Base-by-base conservation (phyloP, 148 eudicot species). In the Amaranthus hypochondriacus region DNA sequence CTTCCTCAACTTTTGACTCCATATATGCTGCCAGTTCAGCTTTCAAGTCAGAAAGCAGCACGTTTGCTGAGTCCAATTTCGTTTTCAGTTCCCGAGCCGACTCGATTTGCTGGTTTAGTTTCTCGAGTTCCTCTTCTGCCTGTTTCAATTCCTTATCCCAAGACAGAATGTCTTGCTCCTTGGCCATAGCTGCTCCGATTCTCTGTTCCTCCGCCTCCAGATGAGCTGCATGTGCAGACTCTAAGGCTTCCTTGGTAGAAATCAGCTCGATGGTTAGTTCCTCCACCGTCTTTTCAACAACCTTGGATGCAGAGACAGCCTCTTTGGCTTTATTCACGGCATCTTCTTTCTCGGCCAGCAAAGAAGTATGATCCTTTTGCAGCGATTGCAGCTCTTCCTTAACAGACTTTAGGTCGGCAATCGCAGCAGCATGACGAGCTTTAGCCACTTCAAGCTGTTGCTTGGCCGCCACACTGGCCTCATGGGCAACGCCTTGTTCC, bases 191-290 rank as follows among this genome's bases (percentile, higher is more conserved):
- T 9, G 96, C 97, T 77, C 96, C 99, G 72, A 92, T 86, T 62
- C 96, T 83, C 15, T 90, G 97, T 43, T 95, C 99, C 86, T 95
- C 99, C 0, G 91, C 99, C 86, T 95, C 99, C 48, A 95, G 51
- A 84, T 92, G 97, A 8, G 91, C 88, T 52, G 94, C 90, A 64
- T 95, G 99, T 8, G 96, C 92, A 44, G 93, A 90, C 66, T 95
- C 99, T 64, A 95, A 69, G 8, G 89, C 66, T 82, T 95, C 96
- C 78, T 90, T 92, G 0, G 93, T 73, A 42, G 94, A 79, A 48
- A 95, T 92, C 68, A 95, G 84, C 78, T 95, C 97, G 39, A 92
- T 89, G 1, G 96, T 95, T 55, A 92, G 70, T 57, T 89, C 90
- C 84, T 95, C 99, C 9, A 95, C 97, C 7, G 83, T 89, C 77